Evolutionary conservation across 352 stramenopile species (phyloP).

Genomic region (Globisporangium radiosum): DNA sequence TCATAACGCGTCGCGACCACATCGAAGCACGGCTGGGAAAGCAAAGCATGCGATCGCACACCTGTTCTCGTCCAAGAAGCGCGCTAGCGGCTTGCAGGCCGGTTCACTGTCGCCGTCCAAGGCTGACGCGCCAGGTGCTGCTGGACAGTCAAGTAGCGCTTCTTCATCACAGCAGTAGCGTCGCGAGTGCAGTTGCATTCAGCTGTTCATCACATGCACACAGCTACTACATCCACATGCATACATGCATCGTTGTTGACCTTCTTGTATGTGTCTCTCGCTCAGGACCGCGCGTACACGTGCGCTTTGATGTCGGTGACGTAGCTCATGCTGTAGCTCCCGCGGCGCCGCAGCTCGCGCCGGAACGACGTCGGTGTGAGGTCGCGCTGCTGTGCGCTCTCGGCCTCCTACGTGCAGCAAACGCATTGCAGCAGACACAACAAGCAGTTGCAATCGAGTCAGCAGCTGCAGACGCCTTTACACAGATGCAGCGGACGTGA

Average conservation of each 20-base stretch:
- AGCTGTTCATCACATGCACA: neutral
- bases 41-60: constrained; percentile 18
- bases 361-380: constrained; percentile 61
- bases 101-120: constrained; percentile 6
- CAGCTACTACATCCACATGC: neutral
- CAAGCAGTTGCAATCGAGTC: neutral
- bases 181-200: neutral
- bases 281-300: constrained; percentile 61
- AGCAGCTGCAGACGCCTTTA: neutral
- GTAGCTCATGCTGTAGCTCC: constrained; percentile 86
- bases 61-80: constrained; percentile 16
- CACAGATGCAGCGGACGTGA: too few relatives aligned
- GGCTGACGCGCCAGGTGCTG: neutral
- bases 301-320: constrained; percentile 86
- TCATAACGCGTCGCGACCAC: neutral
- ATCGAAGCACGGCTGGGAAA: constrained; percentile 14
- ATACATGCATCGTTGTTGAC: neutral
- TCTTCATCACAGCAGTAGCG: neutral
- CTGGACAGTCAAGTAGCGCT: neutral
- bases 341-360: constrained; percentile 67
- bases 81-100: neutral
- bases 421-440: neutral
- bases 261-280: neutral
- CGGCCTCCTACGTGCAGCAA: constrained; percentile 19
- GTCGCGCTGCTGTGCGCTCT: constrained; percentile 9